Percentiles rank a stretch among this genome's conserved stretches.
These are phyloP conservation scores for Phytophthora crassamura DNA, from an alignment of 352 stramenopile genomes.

Conservation along the genomic window DNA sequence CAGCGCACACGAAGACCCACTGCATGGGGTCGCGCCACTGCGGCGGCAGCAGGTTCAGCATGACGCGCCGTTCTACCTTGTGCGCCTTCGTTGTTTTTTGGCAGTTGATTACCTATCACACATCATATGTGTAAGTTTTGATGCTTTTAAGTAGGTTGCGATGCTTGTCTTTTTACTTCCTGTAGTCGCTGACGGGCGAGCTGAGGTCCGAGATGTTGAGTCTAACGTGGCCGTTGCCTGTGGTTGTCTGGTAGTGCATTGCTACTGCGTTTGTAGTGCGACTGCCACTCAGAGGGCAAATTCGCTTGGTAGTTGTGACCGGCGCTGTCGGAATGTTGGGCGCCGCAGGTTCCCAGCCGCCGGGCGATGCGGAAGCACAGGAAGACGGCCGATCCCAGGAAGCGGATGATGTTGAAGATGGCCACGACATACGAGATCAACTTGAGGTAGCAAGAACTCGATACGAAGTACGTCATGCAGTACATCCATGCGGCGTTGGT, in stretches of 20 bases:
- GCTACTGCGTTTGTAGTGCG: slow-evolving; percentile 37
- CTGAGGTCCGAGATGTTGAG: slow-evolving; percentile 11
- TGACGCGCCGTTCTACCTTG: not conserved
- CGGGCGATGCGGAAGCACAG: slow-evolving; percentile 47
- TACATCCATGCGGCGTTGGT: slow-evolving; percentile 57
- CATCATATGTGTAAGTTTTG: not conserved
- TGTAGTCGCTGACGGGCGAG: slow-evolving; percentile 20
- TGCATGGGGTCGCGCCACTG: slow-evolving; percentile 69
- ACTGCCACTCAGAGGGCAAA: slow-evolving; percentile 31
- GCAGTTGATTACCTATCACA: not conserved
- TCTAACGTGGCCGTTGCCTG: slow-evolving; percentile 6
- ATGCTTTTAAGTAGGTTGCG: not conserved
- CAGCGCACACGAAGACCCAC: slow-evolving; percentile 43
- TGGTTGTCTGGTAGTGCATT: slow-evolving; percentile 14
- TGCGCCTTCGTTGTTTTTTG: no score
- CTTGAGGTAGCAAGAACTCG: slow-evolving; percentile 57
- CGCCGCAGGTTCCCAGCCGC: slow-evolving; percentile 21
- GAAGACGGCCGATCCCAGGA: slow-evolving; percentile 45
- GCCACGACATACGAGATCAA: slow-evolving; percentile 52
- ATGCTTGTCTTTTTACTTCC: no score
- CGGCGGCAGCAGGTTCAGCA: slow-evolving; percentile 33
- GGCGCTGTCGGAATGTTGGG: not conserved
- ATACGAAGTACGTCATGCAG: slow-evolving; percentile 50
- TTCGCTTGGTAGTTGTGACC: slow-evolving; percentile 23
- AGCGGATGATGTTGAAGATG: slow-evolving; percentile 55